Conservation (phyloP, 1,284 basidiomycete species). For the Ustilago cynodontis region DNA sequence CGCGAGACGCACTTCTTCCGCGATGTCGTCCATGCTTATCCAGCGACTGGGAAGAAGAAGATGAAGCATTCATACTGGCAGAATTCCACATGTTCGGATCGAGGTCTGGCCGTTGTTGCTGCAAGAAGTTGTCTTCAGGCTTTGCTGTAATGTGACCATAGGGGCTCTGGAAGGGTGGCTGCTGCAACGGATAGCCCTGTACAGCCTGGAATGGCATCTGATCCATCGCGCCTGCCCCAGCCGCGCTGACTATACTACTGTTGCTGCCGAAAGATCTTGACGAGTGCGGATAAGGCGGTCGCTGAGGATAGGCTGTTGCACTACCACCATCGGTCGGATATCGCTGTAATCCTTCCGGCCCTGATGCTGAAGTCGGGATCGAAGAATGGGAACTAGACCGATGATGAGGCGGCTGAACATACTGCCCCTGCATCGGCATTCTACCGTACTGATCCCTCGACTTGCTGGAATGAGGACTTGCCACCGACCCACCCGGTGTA, state of each 20-base stretch:
- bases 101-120: slow-evolving; percentile 18
- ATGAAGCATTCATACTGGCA: slow-evolving; percentile 10
- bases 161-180: slow-evolving; percentile 22
- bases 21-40: slow-evolving; percentile 2
- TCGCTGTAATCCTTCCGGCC: background rate
- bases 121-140: slow-evolving; percentile 14
- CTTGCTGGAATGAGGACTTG: slow-evolving; percentile 13
- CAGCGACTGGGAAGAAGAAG: slow-evolving; percentile 6
- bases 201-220: slow-evolving; percentile 20
- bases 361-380: slow-evolving; percentile 7
- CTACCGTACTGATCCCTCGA: slow-evolving; percentile 22
- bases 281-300: slow-evolving; percentile 19
- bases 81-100: slow-evolving; percentile 19
- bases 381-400: slow-evolving; percentile 11
- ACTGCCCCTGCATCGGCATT: slow-evolving; percentile 22
- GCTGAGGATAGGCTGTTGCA: slow-evolving; percentile 15
- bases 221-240: background rate
- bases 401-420: slow-evolving; percentile 29
- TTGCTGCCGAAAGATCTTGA: slow-evolving; percentile 30
- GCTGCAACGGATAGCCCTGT: slow-evolving; percentile 32
- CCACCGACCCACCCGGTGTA: slow-evolving; percentile 15
- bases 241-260: slow-evolving; percentile 10
- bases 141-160: slow-evolving; percentile 26
- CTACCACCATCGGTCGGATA: slow-evolving; percentile 13
- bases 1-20: slow-evolving; percentile 12